A percentile compares a stretch with the other conserved stretches of the same genome.
phyloP scores from a whole-genome alignment of 495 filamentous ascomycete species.

The Trichoderma virens region DNA sequence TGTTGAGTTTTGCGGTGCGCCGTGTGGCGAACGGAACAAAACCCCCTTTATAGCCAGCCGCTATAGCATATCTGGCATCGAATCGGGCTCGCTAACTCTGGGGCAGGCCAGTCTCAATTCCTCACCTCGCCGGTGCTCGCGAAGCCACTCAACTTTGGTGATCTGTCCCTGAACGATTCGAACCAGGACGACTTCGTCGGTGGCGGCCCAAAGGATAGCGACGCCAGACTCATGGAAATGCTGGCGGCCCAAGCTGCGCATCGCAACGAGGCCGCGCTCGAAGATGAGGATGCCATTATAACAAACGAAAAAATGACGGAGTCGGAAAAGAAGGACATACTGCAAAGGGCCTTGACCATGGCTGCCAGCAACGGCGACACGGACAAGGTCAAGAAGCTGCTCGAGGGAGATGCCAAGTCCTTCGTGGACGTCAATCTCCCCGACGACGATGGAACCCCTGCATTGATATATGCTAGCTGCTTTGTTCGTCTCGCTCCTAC shows the following conservation, averaged over 20 bases:
- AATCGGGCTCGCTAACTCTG: conserved; percentile 9
- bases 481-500: conserved; percentile 58
- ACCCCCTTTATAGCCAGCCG: neutral
- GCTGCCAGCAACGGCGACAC: conserved; percentile 95
- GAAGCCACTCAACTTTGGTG: conserved; percentile 73
- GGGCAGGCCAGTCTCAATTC: conserved; percentile 88
- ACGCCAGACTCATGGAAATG: conserved; percentile 89
- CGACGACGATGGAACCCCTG: conserved; percentile 90
- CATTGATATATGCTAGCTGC: conserved; percentile 96
- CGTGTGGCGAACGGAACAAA: neutral
- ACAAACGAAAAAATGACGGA: conserved; percentile 64
- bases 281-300: conserved; percentile 74
- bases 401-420: conserved; percentile 63
- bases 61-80: neutral
- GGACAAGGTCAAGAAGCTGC: conserved; percentile 66
- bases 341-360: conserved; percentile 89
- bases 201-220: conserved; percentile 64
- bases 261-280: conserved; percentile 59
- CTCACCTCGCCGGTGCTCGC: conserved; percentile 76
- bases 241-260: conserved; percentile 86
- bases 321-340: conserved; percentile 65
- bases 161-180: conserved; percentile 69
- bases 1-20: conserved; percentile 10
- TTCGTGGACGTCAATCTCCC: conserved; percentile 84
- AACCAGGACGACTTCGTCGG: conserved; percentile 56